Conservation (phyloP, 768 basidiomycete species). For the Fomitopsis pulvina region DNA sequence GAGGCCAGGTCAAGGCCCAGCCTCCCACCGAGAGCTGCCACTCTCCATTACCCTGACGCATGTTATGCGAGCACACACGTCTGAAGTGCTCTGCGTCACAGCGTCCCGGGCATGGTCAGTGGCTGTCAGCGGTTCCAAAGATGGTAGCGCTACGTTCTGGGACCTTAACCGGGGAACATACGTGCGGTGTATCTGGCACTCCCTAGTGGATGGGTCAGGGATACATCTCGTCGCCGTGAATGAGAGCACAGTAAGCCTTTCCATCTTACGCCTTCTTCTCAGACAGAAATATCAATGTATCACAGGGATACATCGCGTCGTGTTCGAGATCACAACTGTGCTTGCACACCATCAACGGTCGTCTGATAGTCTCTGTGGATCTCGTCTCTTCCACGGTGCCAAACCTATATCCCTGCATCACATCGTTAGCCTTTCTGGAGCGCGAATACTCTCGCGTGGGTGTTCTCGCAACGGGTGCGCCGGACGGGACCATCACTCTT, state of each 20-base stretch:
- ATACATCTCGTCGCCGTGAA: conserved; percentile 74
- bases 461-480: conserved; percentile 73
- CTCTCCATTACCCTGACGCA: conserved; percentile 45
- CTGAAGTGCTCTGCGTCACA: conserved; percentile 57
- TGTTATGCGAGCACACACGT: conserved; percentile 76
- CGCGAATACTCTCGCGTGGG: conserved; percentile 78
- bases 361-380: conserved; percentile 67
- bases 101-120: conserved; percentile 81
- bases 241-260: conserved; percentile 69
- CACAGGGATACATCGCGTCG: conserved; percentile 81
- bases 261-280: conserved; percentile 1
- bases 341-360: conserved; percentile 83
- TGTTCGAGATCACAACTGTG: conserved; percentile 67
- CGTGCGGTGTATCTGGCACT: conserved; percentile 74
- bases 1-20: conserved; percentile 26
- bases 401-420: conserved; percentile 44
- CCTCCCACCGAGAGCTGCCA: conserved; percentile 22
- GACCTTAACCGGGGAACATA: conserved; percentile 83
- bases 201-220: conserved; percentile 26
- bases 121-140: conserved; percentile 75
- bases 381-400: conserved; percentile 40
- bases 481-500: conserved; percentile 72
- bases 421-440: conserved; percentile 81
- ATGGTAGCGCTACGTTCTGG: conserved; percentile 86
- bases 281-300: background rate